These are phyloP conservation scores for Candida anglica DNA, from an alignment of 805 yeast species.

Conservation along the genomic window DNA sequence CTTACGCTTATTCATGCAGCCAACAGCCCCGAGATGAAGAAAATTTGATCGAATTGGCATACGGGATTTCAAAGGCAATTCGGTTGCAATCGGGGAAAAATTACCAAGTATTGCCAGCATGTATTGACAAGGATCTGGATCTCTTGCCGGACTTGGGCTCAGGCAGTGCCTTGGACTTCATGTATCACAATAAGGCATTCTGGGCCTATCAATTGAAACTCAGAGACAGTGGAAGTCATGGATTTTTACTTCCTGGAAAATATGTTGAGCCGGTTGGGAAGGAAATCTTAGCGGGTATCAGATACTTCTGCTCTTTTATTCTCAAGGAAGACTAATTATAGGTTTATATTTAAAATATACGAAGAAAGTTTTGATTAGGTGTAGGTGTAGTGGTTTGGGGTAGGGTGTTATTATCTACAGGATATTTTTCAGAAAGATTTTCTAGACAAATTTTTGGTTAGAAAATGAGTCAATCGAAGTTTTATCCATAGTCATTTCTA, in stretches of 20 bases:
- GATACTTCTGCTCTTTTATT: slow-evolving; percentile 51
- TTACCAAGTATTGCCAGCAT: slow-evolving; percentile 73
- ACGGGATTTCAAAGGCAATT: slow-evolving; percentile 73
- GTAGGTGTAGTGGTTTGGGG: too few species aligned
- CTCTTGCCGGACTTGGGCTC: slow-evolving; percentile 70
- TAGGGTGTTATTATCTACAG: too few species aligned
- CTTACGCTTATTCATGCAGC: slow-evolving; percentile 77
- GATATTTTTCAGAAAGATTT: too few species aligned
- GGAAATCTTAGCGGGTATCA: slow-evolving; percentile 66
- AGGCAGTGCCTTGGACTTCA: slow-evolving; percentile 76
- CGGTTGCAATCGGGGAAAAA: slow-evolving; percentile 58
- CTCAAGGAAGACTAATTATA: slow-evolving; percentile 23
- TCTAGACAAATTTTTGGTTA: neutral
- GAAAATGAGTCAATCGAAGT: neutral
- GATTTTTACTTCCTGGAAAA: slow-evolving; percentile 71
- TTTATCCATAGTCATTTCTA: too few species aligned
- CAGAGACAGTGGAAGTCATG: slow-evolving; percentile 79
- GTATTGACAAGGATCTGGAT: slow-evolving; percentile 75
- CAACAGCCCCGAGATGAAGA: slow-evolving; percentile 75
- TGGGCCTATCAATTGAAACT: slow-evolving; percentile 85
- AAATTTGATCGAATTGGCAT: slow-evolving; percentile 74
- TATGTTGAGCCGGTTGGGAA: slow-evolving; percentile 72
- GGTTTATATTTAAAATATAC: too few species aligned
- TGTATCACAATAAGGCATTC: slow-evolving; percentile 76
- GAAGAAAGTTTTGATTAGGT: too few species aligned